These are phyloP conservation scores for Corniculantispora saksenae DNA, from an alignment of 2,329 filamentous ascomycete genomes.

Conservation along the genomic window DNA sequence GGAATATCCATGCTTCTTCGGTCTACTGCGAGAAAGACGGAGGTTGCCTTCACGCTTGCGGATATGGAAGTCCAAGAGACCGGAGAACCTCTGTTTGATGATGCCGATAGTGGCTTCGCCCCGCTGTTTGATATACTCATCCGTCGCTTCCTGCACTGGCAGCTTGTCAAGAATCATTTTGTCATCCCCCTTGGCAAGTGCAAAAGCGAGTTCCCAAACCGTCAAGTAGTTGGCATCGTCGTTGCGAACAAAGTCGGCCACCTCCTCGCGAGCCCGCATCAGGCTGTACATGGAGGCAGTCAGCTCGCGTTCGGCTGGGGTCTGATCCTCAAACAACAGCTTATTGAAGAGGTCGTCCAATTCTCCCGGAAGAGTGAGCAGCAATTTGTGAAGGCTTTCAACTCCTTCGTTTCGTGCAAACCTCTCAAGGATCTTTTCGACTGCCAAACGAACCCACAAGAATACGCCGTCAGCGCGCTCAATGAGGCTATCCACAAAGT, in stretches of 20 bases:
- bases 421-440: slow-evolving; percentile 29
- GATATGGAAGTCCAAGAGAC: slow-evolving; percentile 30
- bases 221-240: slow-evolving; percentile 33
- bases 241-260: slow-evolving; percentile 35
- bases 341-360: slow-evolving; percentile 33
- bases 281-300: slow-evolving; percentile 32
- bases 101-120: slow-evolving; percentile 22
- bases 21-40: slow-evolving; percentile 17
- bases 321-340: slow-evolving; percentile 33
- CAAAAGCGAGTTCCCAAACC: slow-evolving; percentile 37
- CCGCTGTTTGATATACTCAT: slow-evolving; percentile 23
- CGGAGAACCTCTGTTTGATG: slow-evolving; percentile 27
- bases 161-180: slow-evolving; percentile 17
- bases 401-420: slow-evolving; percentile 16
- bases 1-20: not conserved
- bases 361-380: slow-evolving; percentile 28
- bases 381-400: slow-evolving; percentile 1
- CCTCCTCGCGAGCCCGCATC: slow-evolving; percentile 32
- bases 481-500: slow-evolving; percentile 24
- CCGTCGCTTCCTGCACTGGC: slow-evolving; percentile 25
- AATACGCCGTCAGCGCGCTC: slow-evolving; percentile 35
- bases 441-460: slow-evolving; percentile 35
- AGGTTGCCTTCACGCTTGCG: slow-evolving; percentile 22
- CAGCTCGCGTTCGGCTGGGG: slow-evolving; percentile 20
- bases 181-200: slow-evolving; percentile 27